phyloP scores from a whole-genome alignment of 78 protist species.

The Speleostelium caveatum region DNA sequence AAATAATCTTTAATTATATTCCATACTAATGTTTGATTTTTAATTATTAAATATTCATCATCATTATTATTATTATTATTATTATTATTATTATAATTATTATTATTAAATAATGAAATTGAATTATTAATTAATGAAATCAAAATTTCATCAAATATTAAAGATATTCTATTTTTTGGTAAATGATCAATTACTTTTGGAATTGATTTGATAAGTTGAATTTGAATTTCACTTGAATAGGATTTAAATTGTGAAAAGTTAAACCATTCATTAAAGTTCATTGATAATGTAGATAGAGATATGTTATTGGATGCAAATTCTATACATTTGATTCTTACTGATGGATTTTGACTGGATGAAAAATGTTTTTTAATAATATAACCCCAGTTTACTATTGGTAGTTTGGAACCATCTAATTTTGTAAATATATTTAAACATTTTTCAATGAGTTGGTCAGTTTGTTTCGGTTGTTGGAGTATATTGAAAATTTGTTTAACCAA shows the following conservation, averaged over 20 bases:
- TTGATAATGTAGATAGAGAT: neutral
- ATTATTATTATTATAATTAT: too few relatives aligned
- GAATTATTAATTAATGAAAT: neutral
- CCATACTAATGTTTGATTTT: neutral
- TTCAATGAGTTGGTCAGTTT: neutral
- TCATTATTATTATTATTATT: too few relatives aligned
- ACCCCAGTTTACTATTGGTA: constrained; percentile 71
- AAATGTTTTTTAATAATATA: constrained; percentile 22
- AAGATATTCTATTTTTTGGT: neutral
- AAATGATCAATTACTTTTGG: constrained; percentile 14
- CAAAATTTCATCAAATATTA: constrained; percentile 17
- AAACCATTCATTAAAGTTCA: constrained; percentile 24
- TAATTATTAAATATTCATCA: too few relatives aligned
- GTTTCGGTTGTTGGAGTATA: neutral
- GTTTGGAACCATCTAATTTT: neutral
- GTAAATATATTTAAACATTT: neutral
- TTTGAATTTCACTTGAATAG: neutral
- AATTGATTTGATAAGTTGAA: neutral
- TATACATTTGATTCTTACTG: constrained; percentile 27
- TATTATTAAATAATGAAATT: neutral
- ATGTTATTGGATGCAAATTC: constrained; percentile 11
- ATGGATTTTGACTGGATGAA: neutral
- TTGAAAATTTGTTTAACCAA: constrained; percentile 35
- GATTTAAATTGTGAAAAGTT: neutral
- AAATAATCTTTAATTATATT: neutral